Evolutionary conservation across 176 grass and related monocot genomes (phyloP).

Genomic region (Aegilops bicornis): DNA sequence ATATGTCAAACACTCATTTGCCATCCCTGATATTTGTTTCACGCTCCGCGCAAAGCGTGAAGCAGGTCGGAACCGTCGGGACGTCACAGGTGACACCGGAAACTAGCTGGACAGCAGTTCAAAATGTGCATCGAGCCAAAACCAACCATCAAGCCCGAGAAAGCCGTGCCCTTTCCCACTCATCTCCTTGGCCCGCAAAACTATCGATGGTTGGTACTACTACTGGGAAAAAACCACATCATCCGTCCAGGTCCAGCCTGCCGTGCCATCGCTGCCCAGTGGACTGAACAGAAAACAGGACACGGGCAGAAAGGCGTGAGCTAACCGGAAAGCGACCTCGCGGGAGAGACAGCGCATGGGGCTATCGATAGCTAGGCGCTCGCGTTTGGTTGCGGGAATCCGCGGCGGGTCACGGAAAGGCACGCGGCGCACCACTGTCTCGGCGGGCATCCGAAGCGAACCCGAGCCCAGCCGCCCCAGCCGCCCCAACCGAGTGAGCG

Average conservation of each 20-base stretch:
- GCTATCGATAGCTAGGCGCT: no score
- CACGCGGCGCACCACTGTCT: neutral
- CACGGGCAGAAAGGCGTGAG: constrained; percentile 1
- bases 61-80: neutral
- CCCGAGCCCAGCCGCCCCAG: neutral
- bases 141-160: no score
- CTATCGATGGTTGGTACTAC: neutral
- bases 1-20: no score
- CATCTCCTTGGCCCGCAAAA: neutral
- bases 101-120: neutral
- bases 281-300: neutral
- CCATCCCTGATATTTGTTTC: no score
- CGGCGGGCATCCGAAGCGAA: neutral
- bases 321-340: neutral
- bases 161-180: neutral
- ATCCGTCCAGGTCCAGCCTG: neutral
- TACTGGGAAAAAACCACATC: no score
- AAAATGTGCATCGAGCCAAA: neutral
- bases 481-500: no score
- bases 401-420: neutral
- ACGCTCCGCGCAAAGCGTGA: neutral
- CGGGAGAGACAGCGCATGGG: no score
- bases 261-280: neutral
- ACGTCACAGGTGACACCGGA: neutral
- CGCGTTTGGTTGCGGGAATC: no score